These are phyloP conservation scores for Tricholoma sp. DNA, from an alignment of 768 basidiomycete species.

Conservation along the genomic window DNA sequence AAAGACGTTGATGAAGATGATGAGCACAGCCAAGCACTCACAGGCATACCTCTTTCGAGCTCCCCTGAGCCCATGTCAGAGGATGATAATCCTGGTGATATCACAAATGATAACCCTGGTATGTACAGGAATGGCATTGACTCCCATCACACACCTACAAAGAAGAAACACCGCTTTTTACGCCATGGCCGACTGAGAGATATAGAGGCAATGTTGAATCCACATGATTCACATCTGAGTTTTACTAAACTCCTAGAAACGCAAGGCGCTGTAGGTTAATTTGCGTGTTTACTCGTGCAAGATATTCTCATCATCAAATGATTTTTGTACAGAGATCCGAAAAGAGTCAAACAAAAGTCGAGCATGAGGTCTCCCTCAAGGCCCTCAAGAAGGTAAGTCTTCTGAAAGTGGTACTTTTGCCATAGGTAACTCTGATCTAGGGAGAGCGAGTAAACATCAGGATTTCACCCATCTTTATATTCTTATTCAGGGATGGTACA, in stretches of 20 bases:
- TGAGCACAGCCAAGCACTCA: constrained; percentile 20
- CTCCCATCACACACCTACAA: constrained; percentile 5
- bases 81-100: constrained; percentile 4
- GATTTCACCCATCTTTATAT: constrained; percentile 58
- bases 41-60: constrained; percentile 26
- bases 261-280: constrained; percentile 2
- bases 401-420: background rate
- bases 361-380: constrained; percentile 13
- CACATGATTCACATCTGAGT: constrained; percentile 7
- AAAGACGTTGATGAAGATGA: constrained; percentile 23
- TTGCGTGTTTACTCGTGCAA: background rate
- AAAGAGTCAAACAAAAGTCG: constrained; percentile 9
- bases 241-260: constrained; percentile 11
- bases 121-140: constrained; percentile 6
- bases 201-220: constrained; percentile 12
- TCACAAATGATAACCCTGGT: constrained; percentile 7
- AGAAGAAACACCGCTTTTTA: constrained; percentile 9
- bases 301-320: background rate
- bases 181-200: constrained; percentile 7
- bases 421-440: constrained; percentile 1
- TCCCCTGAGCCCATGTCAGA: constrained; percentile 33
- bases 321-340: constrained; percentile 7
- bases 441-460: constrained; percentile 52
- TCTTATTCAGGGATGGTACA: constrained; percentile 55
- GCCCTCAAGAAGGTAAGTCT: constrained; percentile 16